A percentile compares a stretch with the other conserved stretches of the same genome.
Conservation (phyloP, 352 stramenopile genomes). For the Phytophthora pinifolia region DNA sequence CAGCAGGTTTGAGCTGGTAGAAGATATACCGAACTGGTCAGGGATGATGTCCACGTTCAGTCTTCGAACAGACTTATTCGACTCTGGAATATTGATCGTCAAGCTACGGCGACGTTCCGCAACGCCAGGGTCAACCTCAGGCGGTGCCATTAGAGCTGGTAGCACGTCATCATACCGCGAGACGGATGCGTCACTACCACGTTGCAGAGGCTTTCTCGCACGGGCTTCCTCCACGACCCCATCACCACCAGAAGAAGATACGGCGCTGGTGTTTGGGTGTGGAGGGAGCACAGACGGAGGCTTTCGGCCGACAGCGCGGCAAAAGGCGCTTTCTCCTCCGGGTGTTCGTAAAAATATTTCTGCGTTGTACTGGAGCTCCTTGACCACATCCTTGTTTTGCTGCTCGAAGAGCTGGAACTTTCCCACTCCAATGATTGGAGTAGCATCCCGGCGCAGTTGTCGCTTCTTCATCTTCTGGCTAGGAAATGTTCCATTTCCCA, state of each 20-base stretch:
- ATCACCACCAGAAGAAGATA: slow-evolving; percentile 10
- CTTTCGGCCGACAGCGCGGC: slow-evolving; percentile 60
- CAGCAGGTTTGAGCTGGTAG: slow-evolving; percentile 50
- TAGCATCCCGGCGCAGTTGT: slow-evolving; percentile 69
- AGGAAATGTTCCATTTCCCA: slow-evolving; percentile 20
- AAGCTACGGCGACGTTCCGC: slow-evolving; percentile 25
- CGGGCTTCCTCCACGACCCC: slow-evolving; percentile 12
- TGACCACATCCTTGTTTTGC: slow-evolving; percentile 91
- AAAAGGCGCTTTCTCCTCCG: slow-evolving; percentile 75
- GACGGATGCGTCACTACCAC: slow-evolving; percentile 4
- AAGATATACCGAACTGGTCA: slow-evolving; percentile 44
- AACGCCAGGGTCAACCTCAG: slow-evolving; percentile 15
- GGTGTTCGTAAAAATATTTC: slow-evolving; percentile 77
- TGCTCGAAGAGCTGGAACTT: slow-evolving; percentile 90
- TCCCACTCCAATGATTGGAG: slow-evolving; percentile 64
- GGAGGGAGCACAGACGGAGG: slow-evolving; percentile 53
- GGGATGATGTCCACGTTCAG: slow-evolving; percentile 35
- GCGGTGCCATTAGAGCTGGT: slow-evolving; percentile 15
- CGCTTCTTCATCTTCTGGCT: slow-evolving; percentile 75
- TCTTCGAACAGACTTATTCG: slow-evolving; percentile 7
- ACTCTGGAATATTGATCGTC: slow-evolving; percentile 33
- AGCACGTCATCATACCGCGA: slow-evolving; percentile 33
- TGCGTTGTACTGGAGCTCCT: slow-evolving; percentile 87
- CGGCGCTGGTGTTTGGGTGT: slow-evolving; percentile 28
- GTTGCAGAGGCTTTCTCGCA: slow-evolving; percentile 8